Conservation (phyloP, 805 yeast species). For the Ascoidea asiatica region DNA sequence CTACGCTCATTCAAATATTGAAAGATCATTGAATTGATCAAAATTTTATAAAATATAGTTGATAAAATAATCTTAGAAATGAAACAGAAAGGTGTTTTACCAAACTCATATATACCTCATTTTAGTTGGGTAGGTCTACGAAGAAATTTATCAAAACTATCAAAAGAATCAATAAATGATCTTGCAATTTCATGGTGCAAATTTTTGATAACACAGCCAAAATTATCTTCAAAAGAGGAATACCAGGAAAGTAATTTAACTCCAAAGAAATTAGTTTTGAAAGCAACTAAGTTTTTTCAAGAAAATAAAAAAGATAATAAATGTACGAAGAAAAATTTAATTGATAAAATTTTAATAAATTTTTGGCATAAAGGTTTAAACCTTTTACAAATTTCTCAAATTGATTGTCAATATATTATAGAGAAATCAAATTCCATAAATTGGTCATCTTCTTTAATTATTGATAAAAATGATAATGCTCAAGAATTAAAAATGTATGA, state of each 20-base stretch:
- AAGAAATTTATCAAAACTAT: not conserved
- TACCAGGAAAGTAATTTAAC: not conserved
- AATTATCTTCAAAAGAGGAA: not conserved
- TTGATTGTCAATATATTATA: constrained; percentile 52
- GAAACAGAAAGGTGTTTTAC: not conserved
- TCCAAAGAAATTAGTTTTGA: not conserved
- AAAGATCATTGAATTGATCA: not conserved
- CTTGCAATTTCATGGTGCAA: not conserved
- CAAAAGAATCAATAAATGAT: not conserved
- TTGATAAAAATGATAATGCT: constrained; percentile 15
- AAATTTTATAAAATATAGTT: not conserved
- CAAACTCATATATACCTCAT: not conserved
- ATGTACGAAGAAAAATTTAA: constrained; percentile 18
- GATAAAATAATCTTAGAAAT: not conserved
- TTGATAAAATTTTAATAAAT: constrained; percentile 33
- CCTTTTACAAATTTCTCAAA: constrained; percentile 52
- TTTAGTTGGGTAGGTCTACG: not conserved
- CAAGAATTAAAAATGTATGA: constrained; percentile 18
- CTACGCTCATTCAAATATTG: not conserved
- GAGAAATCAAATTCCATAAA: constrained; percentile 33
- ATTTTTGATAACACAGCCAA: not conserved
- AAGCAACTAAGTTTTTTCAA: constrained; percentile 2
- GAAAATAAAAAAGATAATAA: not conserved
- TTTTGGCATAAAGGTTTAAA: constrained; percentile 47
- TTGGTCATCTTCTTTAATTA: constrained; percentile 23